These are phyloP conservation scores for Penicillium antarcticum DNA, from an alignment of 495 filamentous ascomycete genomes.

Conservation along the genomic window DNA sequence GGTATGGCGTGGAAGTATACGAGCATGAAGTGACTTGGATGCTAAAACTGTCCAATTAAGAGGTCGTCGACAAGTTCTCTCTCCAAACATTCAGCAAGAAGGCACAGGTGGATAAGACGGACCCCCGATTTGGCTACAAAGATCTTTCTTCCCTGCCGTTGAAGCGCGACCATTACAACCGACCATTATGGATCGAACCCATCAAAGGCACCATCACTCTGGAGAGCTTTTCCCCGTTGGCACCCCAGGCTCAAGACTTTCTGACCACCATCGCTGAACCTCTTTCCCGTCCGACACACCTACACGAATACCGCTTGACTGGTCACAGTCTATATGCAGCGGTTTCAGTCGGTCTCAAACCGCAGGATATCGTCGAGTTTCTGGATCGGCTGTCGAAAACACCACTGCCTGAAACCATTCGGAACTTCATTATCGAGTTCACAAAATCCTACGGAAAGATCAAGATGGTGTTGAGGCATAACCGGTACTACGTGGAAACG, in stretches of 20 bases:
- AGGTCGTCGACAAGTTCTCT: conserved; percentile 67
- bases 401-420: conserved; percentile 72
- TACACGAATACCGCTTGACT: conserved; percentile 93
- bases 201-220: conserved; percentile 79
- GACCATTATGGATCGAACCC: conserved; percentile 92
- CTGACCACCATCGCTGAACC: conserved; percentile 95
- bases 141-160: conserved; percentile 80
- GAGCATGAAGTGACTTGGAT: conserved; percentile 21
- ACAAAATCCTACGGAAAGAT: conserved; percentile 93
- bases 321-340: conserved; percentile 92
- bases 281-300: conserved; percentile 75
- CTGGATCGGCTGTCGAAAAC: conserved; percentile 87
- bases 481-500: conserved; percentile 90
- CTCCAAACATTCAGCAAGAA: conserved; percentile 49
- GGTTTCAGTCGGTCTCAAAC: conserved; percentile 83
- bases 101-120: conserved; percentile 34
- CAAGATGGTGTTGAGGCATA: conserved; percentile 91
- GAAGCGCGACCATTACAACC: conserved; percentile 83
- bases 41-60: conserved; percentile 28
- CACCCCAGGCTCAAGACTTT: conserved; percentile 86
- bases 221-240: conserved; percentile 90
- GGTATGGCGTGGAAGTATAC: conserved; percentile 50
- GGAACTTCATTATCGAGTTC: conserved; percentile 74
- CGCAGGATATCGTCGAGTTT: conserved; percentile 84
- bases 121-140: conserved; percentile 58